Evolutionary conservation across 352 stramenopile species (phyloP).

Genomic region (Elongisporangium prolatum): DNA sequence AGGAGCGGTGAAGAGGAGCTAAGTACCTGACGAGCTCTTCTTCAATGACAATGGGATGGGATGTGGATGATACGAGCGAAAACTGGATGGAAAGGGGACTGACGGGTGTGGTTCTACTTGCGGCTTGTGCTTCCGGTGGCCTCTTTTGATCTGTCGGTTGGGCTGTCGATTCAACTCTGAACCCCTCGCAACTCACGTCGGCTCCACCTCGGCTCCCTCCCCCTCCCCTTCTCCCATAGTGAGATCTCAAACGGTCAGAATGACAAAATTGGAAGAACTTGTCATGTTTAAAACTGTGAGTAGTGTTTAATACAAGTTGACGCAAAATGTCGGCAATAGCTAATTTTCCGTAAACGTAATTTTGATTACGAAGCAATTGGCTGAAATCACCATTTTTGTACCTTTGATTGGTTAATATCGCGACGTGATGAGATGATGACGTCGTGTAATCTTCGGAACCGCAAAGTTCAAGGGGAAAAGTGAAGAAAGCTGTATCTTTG

Average conservation of each 20-base stretch:
- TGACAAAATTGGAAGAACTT: neutral
- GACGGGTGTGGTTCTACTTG: neutral
- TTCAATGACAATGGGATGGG: neutral
- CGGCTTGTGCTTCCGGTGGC: neutral
- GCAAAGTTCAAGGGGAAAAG: neutral
- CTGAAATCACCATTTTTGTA: neutral
- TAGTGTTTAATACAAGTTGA: neutral
- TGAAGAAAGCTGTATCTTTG: neutral
- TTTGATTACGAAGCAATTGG: neutral
- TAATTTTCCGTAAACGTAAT: neutral
- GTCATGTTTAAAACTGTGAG: neutral
- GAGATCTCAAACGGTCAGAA: neutral
- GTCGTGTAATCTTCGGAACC: neutral
- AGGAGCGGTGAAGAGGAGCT: neutral
- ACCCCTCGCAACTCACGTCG: neutral
- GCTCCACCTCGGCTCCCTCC: neutral
- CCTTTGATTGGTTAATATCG: neutral
- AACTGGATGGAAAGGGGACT: too few relatives aligned
- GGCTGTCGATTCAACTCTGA: neutral
- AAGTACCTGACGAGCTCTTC: neutral
- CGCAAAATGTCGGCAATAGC: neutral
- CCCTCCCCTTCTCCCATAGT: neutral
- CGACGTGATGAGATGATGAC: neutral
- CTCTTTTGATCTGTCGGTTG: neutral
- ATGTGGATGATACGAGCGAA: neutral